phyloP scores from a whole-genome alignment of 495 filamentous ascomycete species.

The Aspergillus nidulans region DNA sequence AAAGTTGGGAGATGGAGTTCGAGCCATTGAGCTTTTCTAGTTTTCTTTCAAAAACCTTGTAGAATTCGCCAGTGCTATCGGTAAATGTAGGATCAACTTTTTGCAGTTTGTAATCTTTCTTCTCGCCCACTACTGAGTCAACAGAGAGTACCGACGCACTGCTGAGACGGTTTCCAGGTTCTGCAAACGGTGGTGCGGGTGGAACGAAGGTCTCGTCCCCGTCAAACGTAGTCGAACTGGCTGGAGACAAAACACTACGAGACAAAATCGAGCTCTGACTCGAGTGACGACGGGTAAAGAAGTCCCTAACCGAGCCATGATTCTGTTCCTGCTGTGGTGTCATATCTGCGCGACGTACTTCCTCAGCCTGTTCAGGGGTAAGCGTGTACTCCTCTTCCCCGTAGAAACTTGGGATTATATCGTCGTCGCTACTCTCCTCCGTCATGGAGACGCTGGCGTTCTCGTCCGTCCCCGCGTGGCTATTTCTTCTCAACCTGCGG shows the following conservation, averaged over 20 bases:
- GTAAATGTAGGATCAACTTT: slow-evolving; percentile 70
- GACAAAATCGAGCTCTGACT: slow-evolving; percentile 30
- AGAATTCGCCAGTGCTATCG: slow-evolving; percentile 61
- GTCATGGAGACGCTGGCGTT: slow-evolving; percentile 20
- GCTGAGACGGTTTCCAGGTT: slow-evolving; percentile 36
- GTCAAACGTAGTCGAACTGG: slow-evolving; percentile 32
- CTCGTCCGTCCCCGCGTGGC: slow-evolving; percentile 28
- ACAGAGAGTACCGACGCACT: slow-evolving; percentile 46
- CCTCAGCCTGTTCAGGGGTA: slow-evolving; percentile 32
- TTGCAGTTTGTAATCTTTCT: slow-evolving; percentile 61
- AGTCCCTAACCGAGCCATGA: slow-evolving; percentile 12
- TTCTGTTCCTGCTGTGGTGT: slow-evolving; percentile 15
- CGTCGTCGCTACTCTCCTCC: slow-evolving; percentile 44
- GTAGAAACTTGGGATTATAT: slow-evolving; percentile 40
- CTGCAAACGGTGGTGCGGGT: slow-evolving; percentile 28
- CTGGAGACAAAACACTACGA: slow-evolving; percentile 23
- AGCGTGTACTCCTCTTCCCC: slow-evolving; percentile 42
- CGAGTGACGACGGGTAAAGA: slow-evolving; percentile 21
- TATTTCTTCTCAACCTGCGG: slow-evolving; percentile 27
- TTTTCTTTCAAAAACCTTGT: slow-evolving; percentile 54
- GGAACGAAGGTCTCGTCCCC: slow-evolving; percentile 38
- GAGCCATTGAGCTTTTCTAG: slow-evolving; percentile 53
- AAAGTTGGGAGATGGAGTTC: slow-evolving; percentile 56
- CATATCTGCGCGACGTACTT: slow-evolving; percentile 23
- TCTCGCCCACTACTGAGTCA: slow-evolving; percentile 55